These are phyloP conservation scores for Zasmidium citrigriseum DNA, from an alignment of 2,329 filamentous ascomycete genomes.

Conservation along the genomic window DNA sequence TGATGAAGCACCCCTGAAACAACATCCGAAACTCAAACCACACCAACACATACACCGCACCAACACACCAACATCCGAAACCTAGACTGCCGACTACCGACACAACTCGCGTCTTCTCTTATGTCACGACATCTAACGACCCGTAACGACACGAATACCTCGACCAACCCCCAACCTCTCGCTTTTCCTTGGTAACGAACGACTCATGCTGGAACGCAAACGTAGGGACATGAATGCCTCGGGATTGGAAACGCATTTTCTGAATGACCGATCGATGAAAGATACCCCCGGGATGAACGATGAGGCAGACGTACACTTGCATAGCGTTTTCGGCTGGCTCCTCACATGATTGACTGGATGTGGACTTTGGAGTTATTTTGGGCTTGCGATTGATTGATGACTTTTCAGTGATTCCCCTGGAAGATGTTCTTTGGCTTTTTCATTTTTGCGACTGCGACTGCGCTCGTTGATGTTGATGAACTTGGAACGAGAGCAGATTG, in stretches of 20 bases:
- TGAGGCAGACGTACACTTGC: neutral
- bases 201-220: neutral
- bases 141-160: neutral
- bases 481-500: neutral
- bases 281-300: neutral
- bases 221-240: neutral
- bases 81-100: neutral
- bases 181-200: neutral
- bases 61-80: neutral
- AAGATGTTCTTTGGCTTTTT: conserved; percentile 1
- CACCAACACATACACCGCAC: conserved; percentile 31
- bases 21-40: neutral
- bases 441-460: neutral
- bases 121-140: conserved; percentile 8
- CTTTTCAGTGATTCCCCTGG: neutral
- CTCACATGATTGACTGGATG: neutral
- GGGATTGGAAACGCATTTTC: neutral
- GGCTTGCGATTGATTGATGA: neutral
- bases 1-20: conserved; percentile 13
- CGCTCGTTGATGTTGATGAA: conserved; percentile 3
- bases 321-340: neutral
- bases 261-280: neutral
- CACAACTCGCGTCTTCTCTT: neutral
- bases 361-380: neutral
- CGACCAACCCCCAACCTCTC: neutral